Conservation (phyloP, 2,329 filamentous ascomycete genomes). For the Calonectria henricotiae region DNA sequence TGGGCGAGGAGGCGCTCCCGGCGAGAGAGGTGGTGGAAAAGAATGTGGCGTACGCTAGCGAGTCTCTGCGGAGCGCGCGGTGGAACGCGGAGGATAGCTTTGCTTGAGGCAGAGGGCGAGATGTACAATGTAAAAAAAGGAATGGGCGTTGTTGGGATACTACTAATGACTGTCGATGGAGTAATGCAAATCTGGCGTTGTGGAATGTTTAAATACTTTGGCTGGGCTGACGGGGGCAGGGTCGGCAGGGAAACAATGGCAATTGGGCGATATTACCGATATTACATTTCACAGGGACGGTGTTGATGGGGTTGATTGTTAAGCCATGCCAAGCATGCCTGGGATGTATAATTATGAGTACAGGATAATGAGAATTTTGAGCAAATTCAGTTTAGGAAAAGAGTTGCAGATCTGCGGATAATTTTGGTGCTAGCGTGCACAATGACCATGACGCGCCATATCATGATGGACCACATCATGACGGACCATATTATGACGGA, state of each 20-base stretch:
- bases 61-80: slow-evolving; percentile 54
- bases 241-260: slow-evolving; percentile 33
- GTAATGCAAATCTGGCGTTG: slow-evolving; percentile 48
- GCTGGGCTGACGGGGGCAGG: slow-evolving; percentile 11
- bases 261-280: slow-evolving; percentile 7
- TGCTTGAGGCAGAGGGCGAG: slow-evolving; percentile 53
- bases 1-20: slow-evolving; percentile 43
- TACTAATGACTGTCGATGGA: slow-evolving; percentile 35
- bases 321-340: background rate
- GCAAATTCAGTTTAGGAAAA: slow-evolving; percentile 1
- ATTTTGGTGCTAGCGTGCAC: background rate
- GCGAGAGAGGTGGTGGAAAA: slow-evolving; percentile 42
- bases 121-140: slow-evolving; percentile 28
- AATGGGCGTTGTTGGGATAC: slow-evolving; percentile 33
- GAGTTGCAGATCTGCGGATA: background rate
- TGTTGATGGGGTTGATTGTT: background rate
- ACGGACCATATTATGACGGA: too few relatives aligned
- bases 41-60: slow-evolving; percentile 37
- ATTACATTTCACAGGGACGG: slow-evolving; percentile 12
- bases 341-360: slow-evolving; percentile 13
- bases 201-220: slow-evolving; percentile 46
- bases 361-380: slow-evolving; percentile 18
- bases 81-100: slow-evolving; percentile 65
- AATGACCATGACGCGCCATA: too few relatives aligned
- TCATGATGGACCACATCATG: too few relatives aligned